Percentiles rank a stretch among this genome's conserved stretches.
These are phyloP conservation scores for Geranium incanum DNA, from an alignment of 441 rosid species.

Conservation along the genomic window DNA sequence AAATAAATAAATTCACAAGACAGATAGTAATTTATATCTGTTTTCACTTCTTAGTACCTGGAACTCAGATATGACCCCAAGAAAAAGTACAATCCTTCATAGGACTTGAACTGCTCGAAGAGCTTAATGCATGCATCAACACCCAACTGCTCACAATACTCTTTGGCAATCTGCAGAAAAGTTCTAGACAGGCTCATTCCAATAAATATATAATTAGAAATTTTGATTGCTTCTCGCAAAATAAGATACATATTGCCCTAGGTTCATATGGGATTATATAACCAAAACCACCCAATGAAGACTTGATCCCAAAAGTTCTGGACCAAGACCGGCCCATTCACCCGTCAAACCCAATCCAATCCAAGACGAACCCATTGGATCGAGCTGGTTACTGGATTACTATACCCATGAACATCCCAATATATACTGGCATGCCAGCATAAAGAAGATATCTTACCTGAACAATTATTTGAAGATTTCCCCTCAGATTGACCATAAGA, in stretches of 20 bases:
- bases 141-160: slow-evolving; percentile 30
- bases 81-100: slow-evolving; percentile 94
- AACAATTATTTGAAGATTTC: slow-evolving; percentile 29
- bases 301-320: too few relatives aligned
- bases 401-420: too few relatives aligned
- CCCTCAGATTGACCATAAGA: slow-evolving; percentile 19
- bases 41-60: slow-evolving; percentile 40
- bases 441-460: slow-evolving; percentile 19
- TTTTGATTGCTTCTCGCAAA: too few relatives aligned
- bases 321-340: too few relatives aligned
- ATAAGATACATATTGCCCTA: too few relatives aligned
- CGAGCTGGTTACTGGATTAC: too few relatives aligned
- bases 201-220: too few relatives aligned
- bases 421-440: background rate
- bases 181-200: slow-evolving; percentile 18
- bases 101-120: slow-evolving; percentile 96
- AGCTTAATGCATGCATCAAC: slow-evolving; percentile 60
- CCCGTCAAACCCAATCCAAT: too few relatives aligned
- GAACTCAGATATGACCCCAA: slow-evolving; percentile 92
- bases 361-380: too few relatives aligned
- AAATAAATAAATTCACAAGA: background rate
- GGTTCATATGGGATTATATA: too few relatives aligned
- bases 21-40: background rate
- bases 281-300: too few relatives aligned
- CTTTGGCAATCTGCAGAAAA: slow-evolving; percentile 54